Percentiles rank a stretch among this genome's conserved stretches.
Conservation (phyloP, 495 filamentous ascomycete genomes). For the Acidomyces sp. region DNA sequence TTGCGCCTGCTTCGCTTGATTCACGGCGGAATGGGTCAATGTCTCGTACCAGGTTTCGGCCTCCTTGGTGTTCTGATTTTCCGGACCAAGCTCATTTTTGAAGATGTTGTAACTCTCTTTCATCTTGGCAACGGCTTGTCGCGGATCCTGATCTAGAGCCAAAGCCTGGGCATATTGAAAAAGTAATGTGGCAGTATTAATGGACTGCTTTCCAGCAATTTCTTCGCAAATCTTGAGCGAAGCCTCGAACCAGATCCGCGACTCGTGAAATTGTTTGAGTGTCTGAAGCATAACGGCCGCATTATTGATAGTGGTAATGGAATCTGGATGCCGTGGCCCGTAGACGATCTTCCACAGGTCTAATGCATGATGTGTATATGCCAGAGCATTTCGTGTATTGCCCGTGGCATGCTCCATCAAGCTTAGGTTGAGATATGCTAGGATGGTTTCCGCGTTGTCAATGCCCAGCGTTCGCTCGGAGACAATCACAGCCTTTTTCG, state of each 20-base stretch:
- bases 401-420: conserved; percentile 88
- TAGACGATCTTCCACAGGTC: conserved; percentile 96
- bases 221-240: conserved; percentile 76
- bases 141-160: conserved; percentile 83
- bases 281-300: conserved; percentile 96
- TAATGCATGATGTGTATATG: conserved; percentile 82
- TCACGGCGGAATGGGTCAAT: conserved; percentile 86
- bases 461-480: conserved; percentile 89
- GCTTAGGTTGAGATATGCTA: conserved; percentile 88
- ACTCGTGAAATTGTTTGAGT: conserved; percentile 81
- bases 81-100: conserved; percentile 63
- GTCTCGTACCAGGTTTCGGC: conserved; percentile 69
- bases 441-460: conserved; percentile 83
- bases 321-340: conserved; percentile 84
- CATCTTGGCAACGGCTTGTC: conserved; percentile 82
- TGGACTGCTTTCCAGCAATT: conserved; percentile 70
- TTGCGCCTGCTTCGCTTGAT: conserved; percentile 82
- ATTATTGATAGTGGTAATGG: conserved; percentile 97
- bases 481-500: conserved; percentile 90
- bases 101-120: conserved; percentile 93
- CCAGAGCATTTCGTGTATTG: conserved; percentile 70
- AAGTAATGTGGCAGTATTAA: conserved; percentile 87
- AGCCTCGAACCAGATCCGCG: conserved; percentile 90
- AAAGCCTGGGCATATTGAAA: conserved; percentile 95
- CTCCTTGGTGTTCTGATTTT: conserved; percentile 84